Evolutionary conservation across 2,329 filamentous ascomycete genomes (phyloP).

Genomic region (Colletotrichum sp.): DNA sequence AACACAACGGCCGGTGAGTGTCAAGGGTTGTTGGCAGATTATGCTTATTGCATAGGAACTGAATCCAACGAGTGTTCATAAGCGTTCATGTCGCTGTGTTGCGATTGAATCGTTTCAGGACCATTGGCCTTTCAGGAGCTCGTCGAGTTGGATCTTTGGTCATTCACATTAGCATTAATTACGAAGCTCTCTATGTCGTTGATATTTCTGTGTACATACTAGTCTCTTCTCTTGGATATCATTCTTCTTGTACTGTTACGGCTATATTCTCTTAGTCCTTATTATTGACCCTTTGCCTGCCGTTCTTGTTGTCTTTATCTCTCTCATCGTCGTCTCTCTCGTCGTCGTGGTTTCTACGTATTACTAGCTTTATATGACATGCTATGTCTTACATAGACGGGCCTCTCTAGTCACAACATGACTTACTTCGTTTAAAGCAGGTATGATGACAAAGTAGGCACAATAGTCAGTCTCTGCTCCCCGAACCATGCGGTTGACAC

Average conservation of each 20-base stretch:
- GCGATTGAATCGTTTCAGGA: neutral
- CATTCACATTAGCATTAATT: neutral
- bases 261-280: neutral
- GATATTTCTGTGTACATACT: neutral
- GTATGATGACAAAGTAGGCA: neutral
- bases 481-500: neutral
- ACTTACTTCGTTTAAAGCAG: neutral
- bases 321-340: neutral
- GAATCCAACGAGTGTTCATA: neutral
- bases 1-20: neutral
- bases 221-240: neutral
- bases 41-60: neutral
- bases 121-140: neutral
- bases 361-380: neutral
- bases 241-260: neutral
- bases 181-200: accelerated
- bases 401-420: neutral
- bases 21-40: neutral
- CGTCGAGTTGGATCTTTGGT: neutral
- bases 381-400: neutral
- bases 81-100: neutral
- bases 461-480: neutral
- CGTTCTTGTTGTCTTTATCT: neutral
- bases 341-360: neutral
- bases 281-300: neutral